Evolutionary conservation across 768 basidiomycete species (phyloP).

Genomic region (Dentipellis sp.): DNA sequence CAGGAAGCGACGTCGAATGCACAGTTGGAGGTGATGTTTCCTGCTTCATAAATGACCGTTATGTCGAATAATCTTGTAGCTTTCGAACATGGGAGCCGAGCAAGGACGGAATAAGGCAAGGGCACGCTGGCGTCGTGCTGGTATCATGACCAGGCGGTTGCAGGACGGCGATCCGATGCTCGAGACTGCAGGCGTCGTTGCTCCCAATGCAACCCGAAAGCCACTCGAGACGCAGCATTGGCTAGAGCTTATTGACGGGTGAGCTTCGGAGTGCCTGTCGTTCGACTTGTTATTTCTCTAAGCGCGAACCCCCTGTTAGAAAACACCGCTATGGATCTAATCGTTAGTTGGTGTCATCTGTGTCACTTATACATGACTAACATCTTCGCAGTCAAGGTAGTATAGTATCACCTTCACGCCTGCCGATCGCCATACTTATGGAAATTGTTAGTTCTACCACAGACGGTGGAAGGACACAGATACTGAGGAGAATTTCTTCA

Average conservation of each 20-base stretch:
- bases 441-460: slow-evolving; percentile 43
- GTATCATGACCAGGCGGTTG: slow-evolving; percentile 31
- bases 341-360: slow-evolving; percentile 19
- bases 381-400: slow-evolving; percentile 33
- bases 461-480: slow-evolving; percentile 47
- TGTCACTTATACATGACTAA: background rate
- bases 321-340: slow-evolving; percentile 60
- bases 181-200: slow-evolving; percentile 20
- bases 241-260: slow-evolving; percentile 49
- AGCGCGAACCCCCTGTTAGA: slow-evolving; percentile 15
- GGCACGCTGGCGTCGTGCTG: slow-evolving; percentile 37
- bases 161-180: slow-evolving; percentile 35
- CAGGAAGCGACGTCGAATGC: slow-evolving; percentile 28
- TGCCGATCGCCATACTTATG: background rate
- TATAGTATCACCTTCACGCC: background rate
- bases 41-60: background rate
- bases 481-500: slow-evolving; percentile 60
- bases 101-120: slow-evolving; percentile 36
- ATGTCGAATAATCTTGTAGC: background rate
- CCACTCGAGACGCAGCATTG: slow-evolving; percentile 52
- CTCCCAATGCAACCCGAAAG: slow-evolving; percentile 29
- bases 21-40: slow-evolving; percentile 25
- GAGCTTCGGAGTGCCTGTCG: background rate
- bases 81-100: slow-evolving; percentile 22
- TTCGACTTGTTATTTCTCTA: background rate